Evolutionary conservation across 139 green algal species (phyloP).

Genomic region (Coelastrella sp.): DNA sequence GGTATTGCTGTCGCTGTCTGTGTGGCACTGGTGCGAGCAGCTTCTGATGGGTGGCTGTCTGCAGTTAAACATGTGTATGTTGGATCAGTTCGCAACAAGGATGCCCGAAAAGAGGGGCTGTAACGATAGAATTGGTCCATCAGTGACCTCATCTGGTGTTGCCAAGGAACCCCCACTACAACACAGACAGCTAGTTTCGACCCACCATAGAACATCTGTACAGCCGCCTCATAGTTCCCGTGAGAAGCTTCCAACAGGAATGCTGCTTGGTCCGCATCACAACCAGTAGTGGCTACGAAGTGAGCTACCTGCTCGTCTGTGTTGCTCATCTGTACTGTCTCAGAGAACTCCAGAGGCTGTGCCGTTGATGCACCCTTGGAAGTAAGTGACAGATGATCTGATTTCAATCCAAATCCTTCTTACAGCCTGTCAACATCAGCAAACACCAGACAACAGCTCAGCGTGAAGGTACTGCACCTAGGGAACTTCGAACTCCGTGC

Average conservation of each 20-base stretch:
- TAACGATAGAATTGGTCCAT: too few relatives aligned
- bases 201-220: conserved; percentile 46
- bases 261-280: conserved; percentile 53
- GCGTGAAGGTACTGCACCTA: too few relatives aligned
- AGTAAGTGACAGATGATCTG: too few relatives aligned
- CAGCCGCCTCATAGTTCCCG: conserved; percentile 58
- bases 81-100: too few relatives aligned
- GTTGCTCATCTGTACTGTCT: neutral
- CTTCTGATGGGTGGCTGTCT: neutral
- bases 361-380: too few relatives aligned
- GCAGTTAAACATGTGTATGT: neutral
- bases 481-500: too few relatives aligned
- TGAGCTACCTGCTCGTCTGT: conserved; percentile 46
- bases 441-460: too few relatives aligned
- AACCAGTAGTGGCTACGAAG: conserved; percentile 60
- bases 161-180: too few relatives aligned
- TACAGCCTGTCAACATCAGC: too few relatives aligned
- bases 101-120: too few relatives aligned
- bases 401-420: too few relatives aligned
- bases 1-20: neutral
- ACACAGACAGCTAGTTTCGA: neutral
- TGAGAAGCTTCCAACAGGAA: conserved; percentile 68
- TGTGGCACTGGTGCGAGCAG: neutral
- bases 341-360: neutral
- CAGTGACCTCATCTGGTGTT: too few relatives aligned